phyloP scores from a whole-genome alignment of 768 basidiomycete species.

The Clathrus columnatus region DNA sequence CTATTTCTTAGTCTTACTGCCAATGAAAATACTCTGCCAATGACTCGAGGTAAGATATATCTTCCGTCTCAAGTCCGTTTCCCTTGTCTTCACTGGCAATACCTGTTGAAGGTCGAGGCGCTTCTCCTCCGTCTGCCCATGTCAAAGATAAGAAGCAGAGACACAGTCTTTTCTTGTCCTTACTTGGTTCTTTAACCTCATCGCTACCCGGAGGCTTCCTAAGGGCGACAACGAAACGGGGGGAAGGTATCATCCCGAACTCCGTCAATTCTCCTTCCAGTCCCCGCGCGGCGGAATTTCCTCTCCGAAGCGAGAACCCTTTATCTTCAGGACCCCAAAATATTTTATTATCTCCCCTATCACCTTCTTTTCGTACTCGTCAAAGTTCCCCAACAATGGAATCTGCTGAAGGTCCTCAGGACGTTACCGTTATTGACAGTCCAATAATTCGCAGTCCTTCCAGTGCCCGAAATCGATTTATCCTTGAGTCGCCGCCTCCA shows the following conservation, averaged over 20 bases:
- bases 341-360: neutral
- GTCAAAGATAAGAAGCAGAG: neutral
- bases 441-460: conserved; percentile 11
- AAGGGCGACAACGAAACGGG: too few relatives aligned
- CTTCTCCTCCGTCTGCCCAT: neutral
- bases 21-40: conserved; percentile 91
- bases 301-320: too few relatives aligned
- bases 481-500: neutral
- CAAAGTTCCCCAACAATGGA: neutral
- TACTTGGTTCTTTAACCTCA: too few relatives aligned
- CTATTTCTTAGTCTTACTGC: conserved; percentile 93
- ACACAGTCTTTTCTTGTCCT: neutral
- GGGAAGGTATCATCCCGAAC: too few relatives aligned
- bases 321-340: too few relatives aligned
- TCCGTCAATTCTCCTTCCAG: too few relatives aligned
- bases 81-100: conserved; percentile 36
- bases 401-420: neutral
- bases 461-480: neutral
- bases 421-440: neutral
- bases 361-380: neutral
- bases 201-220: too few relatives aligned
- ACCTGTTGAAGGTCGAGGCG: conserved; percentile 20
- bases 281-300: too few relatives aligned
- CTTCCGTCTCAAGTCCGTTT: conserved; percentile 44
- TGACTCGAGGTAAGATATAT: conserved; percentile 38